Conservation (phyloP, 2,329 filamentous ascomycete species). For the Phaeoacremonium minimum region DNA sequence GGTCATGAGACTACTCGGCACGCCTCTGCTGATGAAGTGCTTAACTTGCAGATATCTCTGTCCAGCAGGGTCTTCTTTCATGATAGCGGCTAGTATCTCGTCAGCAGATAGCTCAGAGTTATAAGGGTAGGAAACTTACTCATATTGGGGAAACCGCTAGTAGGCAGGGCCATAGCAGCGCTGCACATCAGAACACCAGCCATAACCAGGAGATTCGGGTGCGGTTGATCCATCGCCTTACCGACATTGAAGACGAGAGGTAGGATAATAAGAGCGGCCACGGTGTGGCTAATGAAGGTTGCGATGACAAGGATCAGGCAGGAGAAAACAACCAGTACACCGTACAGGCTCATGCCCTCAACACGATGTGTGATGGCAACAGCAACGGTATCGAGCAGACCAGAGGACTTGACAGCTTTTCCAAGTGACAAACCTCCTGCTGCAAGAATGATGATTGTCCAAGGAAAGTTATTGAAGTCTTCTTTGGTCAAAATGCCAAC, state of each 20-base stretch:
- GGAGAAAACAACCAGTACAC: constrained; percentile 81
- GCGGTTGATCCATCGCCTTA: constrained; percentile 77
- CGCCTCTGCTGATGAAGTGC: constrained; percentile 91
- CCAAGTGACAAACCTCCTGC: constrained; percentile 89
- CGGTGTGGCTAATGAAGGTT: constrained; percentile 96
- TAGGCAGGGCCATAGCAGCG: constrained; percentile 95
- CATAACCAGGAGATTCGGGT: constrained; percentile 95
- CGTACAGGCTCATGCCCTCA: constrained; percentile 76
- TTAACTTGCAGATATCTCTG: constrained; percentile 87
- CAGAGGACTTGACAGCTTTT: constrained; percentile 90
- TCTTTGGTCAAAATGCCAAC: constrained; percentile 96
- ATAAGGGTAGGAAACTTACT: constrained; percentile 59
- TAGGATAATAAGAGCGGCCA: constrained; percentile 90
- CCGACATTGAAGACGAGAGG: constrained; percentile 88
- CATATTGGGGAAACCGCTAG: constrained; percentile 98
- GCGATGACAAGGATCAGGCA: constrained; percentile 84
- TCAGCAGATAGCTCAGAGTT: constrained; percentile 1
- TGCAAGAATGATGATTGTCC: constrained; percentile 98
- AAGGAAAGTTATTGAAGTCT: constrained; percentile 99
- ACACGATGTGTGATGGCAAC: constrained; percentile 69
- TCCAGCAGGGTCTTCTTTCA: constrained; percentile 96
- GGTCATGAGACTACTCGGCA: constrained; percentile 80
- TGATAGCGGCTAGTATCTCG: constrained; percentile 72
- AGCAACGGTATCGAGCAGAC: constrained; percentile 85
- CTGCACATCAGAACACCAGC: constrained; percentile 92